phyloP scores from a whole-genome alignment of 2,329 filamentous ascomycete genomes.

The Claviceps citrina region DNA sequence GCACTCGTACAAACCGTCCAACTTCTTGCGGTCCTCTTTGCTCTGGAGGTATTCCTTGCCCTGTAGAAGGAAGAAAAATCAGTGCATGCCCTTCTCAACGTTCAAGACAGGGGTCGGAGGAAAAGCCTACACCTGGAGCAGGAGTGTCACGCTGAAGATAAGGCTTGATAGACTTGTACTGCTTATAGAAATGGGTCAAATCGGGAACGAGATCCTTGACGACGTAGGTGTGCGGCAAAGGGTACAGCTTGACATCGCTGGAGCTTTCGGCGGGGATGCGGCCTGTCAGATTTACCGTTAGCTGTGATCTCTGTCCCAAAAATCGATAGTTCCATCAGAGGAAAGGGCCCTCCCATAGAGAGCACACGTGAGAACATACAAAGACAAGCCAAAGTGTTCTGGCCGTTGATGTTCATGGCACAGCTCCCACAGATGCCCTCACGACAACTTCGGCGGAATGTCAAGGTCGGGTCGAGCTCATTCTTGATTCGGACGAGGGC shows the following conservation, averaged over 20 bases:
- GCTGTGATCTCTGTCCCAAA: neutral
- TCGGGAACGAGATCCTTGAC: conserved; percentile 98
- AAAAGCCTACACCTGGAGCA: conserved; percentile 60
- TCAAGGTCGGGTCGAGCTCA: conserved; percentile 89
- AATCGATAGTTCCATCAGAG: too few relatives aligned
- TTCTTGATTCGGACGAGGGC: conserved; percentile 98
- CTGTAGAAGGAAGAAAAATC: conserved; percentile 27
- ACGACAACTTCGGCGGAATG: conserved; percentile 87
- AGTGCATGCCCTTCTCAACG: neutral
- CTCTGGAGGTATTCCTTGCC: conserved; percentile 85
- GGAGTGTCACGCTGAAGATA: conserved; percentile 87
- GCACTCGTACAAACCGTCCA: conserved; percentile 97
- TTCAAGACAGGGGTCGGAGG: neutral
- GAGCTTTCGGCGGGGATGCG: conserved; percentile 75
- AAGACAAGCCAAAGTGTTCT: conserved; percentile 92
- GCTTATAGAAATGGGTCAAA: conserved; percentile 98
- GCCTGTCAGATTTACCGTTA: conserved; percentile 36
- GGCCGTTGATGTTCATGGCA: conserved; percentile 99
- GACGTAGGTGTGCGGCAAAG: conserved; percentile 94
- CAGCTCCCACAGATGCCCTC: conserved; percentile 98
- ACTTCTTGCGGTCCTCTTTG: conserved; percentile 85
- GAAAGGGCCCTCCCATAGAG: neutral
- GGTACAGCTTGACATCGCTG: conserved; percentile 87
- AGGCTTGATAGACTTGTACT: conserved; percentile 99
- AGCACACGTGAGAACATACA: conserved; percentile 46